Conservation (phyloP, 805 yeast species). For the Nakazawaea pomicola region DNA sequence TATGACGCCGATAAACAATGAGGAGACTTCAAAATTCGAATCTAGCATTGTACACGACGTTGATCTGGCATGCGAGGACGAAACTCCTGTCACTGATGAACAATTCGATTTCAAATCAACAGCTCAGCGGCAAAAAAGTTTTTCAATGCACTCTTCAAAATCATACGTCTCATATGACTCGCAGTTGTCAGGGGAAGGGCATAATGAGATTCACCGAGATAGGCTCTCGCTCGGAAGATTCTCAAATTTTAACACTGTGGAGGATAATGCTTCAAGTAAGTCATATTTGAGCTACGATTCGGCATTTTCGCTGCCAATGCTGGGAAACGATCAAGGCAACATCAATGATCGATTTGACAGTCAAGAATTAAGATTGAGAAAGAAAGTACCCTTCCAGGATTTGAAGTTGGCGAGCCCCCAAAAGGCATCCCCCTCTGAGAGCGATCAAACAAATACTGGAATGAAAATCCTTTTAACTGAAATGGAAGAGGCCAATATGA, state of each 20-base stretch:
- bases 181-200: constrained; percentile 2
- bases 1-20: not conserved
- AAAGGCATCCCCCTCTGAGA: no score
- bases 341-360: constrained; percentile 14
- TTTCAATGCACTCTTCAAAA: constrained; percentile 7
- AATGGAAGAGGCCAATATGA: constrained; percentile 5
- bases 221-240: constrained; percentile 24
- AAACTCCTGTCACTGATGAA: not conserved
- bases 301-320: constrained; percentile 34
- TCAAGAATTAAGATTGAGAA: constrained; percentile 25
- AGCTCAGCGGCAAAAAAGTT: not conserved
- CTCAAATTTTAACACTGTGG: constrained; percentile 21
- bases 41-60: not conserved
- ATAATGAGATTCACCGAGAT: constrained; percentile 4
- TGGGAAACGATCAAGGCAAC: not conserved
- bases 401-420: constrained; percentile 29
- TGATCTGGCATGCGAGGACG: constrained; percentile 1
- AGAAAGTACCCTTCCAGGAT: constrained; percentile 46
- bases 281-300: constrained; percentile 63
- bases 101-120: constrained; percentile 9
- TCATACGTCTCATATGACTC: constrained; percentile 12
- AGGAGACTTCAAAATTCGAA: not conserved
- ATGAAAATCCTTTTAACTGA: constrained; percentile 3
- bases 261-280: constrained; percentile 34
- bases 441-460: not conserved